Evolutionary conservation across 257 asterid genomes (phyloP), one percentile per base, ranked within the genome.

Genomic region (Mentha longifolia): DNA sequence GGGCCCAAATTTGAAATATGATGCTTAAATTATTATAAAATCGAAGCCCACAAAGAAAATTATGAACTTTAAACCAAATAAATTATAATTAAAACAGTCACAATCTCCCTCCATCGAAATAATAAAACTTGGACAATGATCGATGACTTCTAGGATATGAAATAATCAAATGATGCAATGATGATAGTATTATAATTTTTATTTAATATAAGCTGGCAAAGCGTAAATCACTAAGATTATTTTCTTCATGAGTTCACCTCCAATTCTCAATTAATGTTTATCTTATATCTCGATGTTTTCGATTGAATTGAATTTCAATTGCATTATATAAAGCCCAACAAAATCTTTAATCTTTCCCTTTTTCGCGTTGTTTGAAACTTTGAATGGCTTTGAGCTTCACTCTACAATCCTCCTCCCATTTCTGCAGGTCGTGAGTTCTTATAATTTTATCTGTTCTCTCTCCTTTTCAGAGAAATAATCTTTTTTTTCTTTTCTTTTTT

Each of bases 321-420:
- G 35, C n/a, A 4, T 0, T 61, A 37, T 37, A 61, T 61, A 62
- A 41, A 62, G 25, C 46, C 65, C 46, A 33, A 3, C 9, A 33
- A 33, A 22, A n/a, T 45, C 46, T 8, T 15, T n/a, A 15, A 7
- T 33, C 46, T 59, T 16, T 59, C 46, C 11, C 68, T 62, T 39
- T 62, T 62, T 62, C 41, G 41, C 5, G 50, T 41, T 62, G 52
- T 61, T 61, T 19, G 33, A 17, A 61, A 33, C 37, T 6, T 61
- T 7, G 10, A 41, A 41, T 41, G 67, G 67, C 67, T 61, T 61
- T 41, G 11, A 61, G 17, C 67, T 39, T 20, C n/a, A 61, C 49
- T 39, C 51, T 17, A 2, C 51, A 16, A 58, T 31, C 65, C 13
- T 30, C 65, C 45, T 58, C 65, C 45, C 19, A 58, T n/a, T 58